These are phyloP conservation scores for Ogataea thermomethanolica DNA, from an alignment of 805 yeast genomes.

Conservation along the genomic window DNA sequence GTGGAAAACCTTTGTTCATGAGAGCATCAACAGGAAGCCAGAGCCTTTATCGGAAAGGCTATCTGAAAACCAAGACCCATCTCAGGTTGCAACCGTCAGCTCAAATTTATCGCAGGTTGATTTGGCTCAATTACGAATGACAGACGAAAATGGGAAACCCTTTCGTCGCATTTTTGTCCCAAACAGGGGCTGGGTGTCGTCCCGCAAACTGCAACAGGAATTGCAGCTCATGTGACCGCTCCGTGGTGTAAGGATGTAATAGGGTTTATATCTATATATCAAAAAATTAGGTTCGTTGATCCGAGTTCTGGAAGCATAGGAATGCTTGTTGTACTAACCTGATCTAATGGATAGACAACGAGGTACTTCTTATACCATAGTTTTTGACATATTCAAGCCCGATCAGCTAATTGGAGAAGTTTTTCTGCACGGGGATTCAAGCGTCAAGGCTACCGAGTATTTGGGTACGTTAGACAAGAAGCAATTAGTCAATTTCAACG, in stretches of 20 bases:
- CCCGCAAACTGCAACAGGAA: constrained; percentile 17
- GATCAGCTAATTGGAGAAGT: constrained; percentile 23
- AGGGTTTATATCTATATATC: neutral
- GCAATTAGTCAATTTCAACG: constrained; percentile 15
- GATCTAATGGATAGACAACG: constrained; percentile 9
- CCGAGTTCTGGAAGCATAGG: neutral
- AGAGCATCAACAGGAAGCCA: constrained; percentile 11
- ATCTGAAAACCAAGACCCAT: neutral
- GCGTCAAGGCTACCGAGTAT: constrained; percentile 18
- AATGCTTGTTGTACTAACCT: neutral
- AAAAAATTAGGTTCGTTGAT: constrained; percentile 1
- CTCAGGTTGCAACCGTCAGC: neutral
- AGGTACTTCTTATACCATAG: constrained; percentile 22
- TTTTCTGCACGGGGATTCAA: constrained; percentile 8
- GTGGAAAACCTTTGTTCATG: constrained; percentile 27
- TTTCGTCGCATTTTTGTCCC: constrained; percentile 46
- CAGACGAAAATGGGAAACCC: constrained; percentile 38
- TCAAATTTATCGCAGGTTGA: neutral
- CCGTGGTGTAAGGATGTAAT: constrained; percentile 7
- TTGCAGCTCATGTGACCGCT: constrained; percentile 7
- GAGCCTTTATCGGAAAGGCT: neutral
- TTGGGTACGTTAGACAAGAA: constrained; percentile 18
- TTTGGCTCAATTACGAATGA: constrained; percentile 11
- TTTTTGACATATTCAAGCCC: constrained; percentile 29
- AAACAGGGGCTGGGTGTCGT: constrained; percentile 46